Conservation (phyloP, 805 yeast genomes). For the Lachancea thermotolerans region DNA sequence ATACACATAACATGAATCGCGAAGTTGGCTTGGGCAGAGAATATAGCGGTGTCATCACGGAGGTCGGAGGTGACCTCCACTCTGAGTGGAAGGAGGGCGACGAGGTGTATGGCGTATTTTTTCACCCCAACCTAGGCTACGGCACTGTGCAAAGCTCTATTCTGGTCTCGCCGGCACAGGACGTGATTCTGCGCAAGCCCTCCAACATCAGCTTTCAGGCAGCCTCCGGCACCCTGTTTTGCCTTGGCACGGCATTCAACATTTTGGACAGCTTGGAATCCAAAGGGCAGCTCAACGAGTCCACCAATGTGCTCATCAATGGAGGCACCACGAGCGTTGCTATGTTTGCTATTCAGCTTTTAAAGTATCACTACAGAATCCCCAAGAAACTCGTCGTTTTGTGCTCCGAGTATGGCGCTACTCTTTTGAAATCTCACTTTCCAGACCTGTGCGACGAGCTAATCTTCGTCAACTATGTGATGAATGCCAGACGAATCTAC, state of each 20-base stretch:
- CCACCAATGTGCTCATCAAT: slow-evolving; percentile 50
- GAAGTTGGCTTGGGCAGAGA: slow-evolving; percentile 67
- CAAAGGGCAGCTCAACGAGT: slow-evolving; percentile 29
- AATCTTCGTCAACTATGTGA: slow-evolving; percentile 29
- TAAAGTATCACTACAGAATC: slow-evolving; percentile 46
- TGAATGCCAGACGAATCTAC: slow-evolving; percentile 28
- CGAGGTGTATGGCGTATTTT: slow-evolving; percentile 54
- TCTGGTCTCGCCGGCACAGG: slow-evolving; percentile 45
- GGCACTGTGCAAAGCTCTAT: slow-evolving; percentile 58
- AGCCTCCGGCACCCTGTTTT: slow-evolving; percentile 61
- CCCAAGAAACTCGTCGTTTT: slow-evolving; percentile 46
- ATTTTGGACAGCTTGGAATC: slow-evolving; percentile 31
- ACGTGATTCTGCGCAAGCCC: slow-evolving; percentile 44
- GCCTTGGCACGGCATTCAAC: slow-evolving; percentile 56
- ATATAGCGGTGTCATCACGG: slow-evolving; percentile 52
- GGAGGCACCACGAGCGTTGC: slow-evolving; percentile 83
- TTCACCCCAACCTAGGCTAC: slow-evolving; percentile 43
- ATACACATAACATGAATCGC: slow-evolving; percentile 43
- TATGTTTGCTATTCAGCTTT: slow-evolving; percentile 49
- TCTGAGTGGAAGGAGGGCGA: slow-evolving; percentile 47
- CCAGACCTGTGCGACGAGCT: slow-evolving; percentile 37
- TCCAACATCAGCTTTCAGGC: slow-evolving; percentile 39
- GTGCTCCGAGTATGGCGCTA: slow-evolving; percentile 48
- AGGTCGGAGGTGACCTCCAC: slow-evolving; percentile 44
- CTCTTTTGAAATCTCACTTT: slow-evolving; percentile 35